These are phyloP conservation scores for Telfairia occidentalis DNA, from an alignment of 331 rosid species.

Conservation along the genomic window DNA sequence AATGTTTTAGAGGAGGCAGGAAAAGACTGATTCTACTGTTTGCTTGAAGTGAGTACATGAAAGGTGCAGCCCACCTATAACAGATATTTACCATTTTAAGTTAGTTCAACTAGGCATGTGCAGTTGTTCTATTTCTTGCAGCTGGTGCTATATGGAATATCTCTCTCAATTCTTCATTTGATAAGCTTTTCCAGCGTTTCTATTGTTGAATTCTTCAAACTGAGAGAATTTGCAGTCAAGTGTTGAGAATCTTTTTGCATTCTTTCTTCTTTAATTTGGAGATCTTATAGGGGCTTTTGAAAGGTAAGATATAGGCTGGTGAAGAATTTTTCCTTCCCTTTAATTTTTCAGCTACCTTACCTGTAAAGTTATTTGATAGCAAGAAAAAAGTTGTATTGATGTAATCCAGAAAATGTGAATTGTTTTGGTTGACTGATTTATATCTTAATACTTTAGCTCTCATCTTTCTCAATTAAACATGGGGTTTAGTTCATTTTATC, in stretches of 20 bases:
- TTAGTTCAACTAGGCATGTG: constrained; percentile 15
- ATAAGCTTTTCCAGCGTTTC: constrained; percentile 15
- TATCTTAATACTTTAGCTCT: background rate
- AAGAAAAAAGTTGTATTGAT: constrained; percentile 50
- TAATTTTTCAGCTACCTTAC: constrained; percentile 39
- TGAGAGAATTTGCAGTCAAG: constrained; percentile 16
- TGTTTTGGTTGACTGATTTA: constrained; percentile 21
- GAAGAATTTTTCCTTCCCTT: constrained; percentile 42
- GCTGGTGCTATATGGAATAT: constrained; percentile 13
- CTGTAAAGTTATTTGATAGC: constrained; percentile 97
- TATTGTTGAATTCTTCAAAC: constrained; percentile 11
- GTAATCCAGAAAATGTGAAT: constrained; percentile 34
- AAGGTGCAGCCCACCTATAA: constrained; percentile 13
- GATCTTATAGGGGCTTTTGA: constrained; percentile 48
- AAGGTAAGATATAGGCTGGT: constrained; percentile 65
- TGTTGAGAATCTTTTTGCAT: constrained; percentile 23
- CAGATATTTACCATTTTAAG: constrained; percentile 13
- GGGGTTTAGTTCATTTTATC: background rate
- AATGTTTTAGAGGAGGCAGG: constrained; percentile 12
- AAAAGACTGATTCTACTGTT: constrained; percentile 4
- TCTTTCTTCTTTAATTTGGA: constrained; percentile 42
- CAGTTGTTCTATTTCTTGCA: constrained; percentile 17
- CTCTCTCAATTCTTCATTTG: constrained; percentile 14
- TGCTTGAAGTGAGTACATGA: constrained; percentile 14
- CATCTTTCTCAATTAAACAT: background rate